These are phyloP conservation scores for Teunomyces funiuensis DNA, from an alignment of 805 yeast species.

Conservation along the genomic window DNA sequence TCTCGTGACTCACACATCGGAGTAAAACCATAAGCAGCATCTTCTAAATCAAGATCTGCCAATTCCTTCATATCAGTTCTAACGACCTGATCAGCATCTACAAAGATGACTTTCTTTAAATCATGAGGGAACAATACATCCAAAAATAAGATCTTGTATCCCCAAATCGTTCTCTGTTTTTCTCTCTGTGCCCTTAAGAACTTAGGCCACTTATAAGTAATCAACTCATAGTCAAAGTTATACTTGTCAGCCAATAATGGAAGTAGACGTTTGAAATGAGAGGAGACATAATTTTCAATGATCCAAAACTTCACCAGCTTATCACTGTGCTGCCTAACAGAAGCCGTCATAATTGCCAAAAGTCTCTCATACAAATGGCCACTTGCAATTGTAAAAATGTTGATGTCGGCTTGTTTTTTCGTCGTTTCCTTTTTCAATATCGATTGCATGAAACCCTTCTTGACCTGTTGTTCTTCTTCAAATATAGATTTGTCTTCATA, in stretches of 20 bases:
- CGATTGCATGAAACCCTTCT: slow-evolving; percentile 2
- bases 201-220: slow-evolving; percentile 90
- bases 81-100: slow-evolving; percentile 83
- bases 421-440: neutral
- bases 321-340: slow-evolving; percentile 64
- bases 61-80: slow-evolving; percentile 73
- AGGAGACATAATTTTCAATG: slow-evolving; percentile 76
- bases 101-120: slow-evolving; percentile 73
- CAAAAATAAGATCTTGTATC: slow-evolving; percentile 79
- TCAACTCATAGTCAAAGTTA: slow-evolving; percentile 69
- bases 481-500: slow-evolving; percentile 13
- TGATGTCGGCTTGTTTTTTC: slow-evolving; percentile 56
- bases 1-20: slow-evolving; percentile 82
- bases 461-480: slow-evolving; percentile 10
- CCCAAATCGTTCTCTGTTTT: slow-evolving; percentile 80
- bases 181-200: slow-evolving; percentile 84
- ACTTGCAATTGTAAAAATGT: slow-evolving; percentile 79
- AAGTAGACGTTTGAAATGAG: slow-evolving; percentile 60
- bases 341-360: slow-evolving; percentile 73
- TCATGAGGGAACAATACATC: slow-evolving; percentile 85
- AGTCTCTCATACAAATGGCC: slow-evolving; percentile 79
- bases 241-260: slow-evolving; percentile 57
- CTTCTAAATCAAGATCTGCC: slow-evolving; percentile 65
- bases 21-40: slow-evolving; percentile 82
- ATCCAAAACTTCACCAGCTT: slow-evolving; percentile 78